Percentiles rank a stretch among this genome's conserved stretches.
Evolutionary conservation across 345 rosid species (phyloP).

Genomic region (Acer negundo): DNA sequence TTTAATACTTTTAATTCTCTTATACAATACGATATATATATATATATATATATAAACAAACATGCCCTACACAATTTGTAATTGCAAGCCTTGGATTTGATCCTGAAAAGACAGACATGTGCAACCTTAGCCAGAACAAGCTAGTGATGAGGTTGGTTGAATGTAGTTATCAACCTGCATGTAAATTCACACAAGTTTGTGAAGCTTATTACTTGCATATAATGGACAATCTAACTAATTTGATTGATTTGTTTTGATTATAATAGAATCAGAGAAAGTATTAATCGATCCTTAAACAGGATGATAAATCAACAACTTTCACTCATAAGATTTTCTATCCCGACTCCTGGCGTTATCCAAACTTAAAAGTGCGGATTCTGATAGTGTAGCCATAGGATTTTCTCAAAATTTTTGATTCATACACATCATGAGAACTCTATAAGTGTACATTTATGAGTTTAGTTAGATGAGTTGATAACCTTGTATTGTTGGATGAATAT

Average conservation of each 20-base stretch:
- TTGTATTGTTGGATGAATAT: not conserved
- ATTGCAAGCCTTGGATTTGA: not conserved
- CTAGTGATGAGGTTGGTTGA: slow-evolving; percentile 1
- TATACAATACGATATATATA: too few species aligned
- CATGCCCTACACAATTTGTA: too few species aligned
- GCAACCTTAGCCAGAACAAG: not conserved
- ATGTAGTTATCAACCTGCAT: not conserved
- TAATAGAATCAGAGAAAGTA: not conserved
- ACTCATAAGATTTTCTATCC: too few species aligned
- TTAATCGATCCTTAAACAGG: not conserved
- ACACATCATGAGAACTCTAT: not conserved
- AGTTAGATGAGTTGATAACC: not conserved
- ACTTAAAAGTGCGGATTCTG: too few species aligned
- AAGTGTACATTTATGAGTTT: not conserved
- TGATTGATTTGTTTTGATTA: not conserved
- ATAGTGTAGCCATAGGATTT: not conserved
- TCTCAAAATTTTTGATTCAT: not conserved
- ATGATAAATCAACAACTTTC: too few species aligned
- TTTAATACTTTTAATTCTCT: too few species aligned
- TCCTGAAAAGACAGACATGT: not conserved
- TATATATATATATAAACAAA: too few species aligned
- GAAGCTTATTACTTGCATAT: not conserved
- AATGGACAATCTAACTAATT: not conserved
- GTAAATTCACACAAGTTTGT: not conserved
- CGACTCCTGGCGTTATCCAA: too few species aligned